Base-by-base conservation (phyloP, 345 rosid species). In the Pugionium cornutum region DNA sequence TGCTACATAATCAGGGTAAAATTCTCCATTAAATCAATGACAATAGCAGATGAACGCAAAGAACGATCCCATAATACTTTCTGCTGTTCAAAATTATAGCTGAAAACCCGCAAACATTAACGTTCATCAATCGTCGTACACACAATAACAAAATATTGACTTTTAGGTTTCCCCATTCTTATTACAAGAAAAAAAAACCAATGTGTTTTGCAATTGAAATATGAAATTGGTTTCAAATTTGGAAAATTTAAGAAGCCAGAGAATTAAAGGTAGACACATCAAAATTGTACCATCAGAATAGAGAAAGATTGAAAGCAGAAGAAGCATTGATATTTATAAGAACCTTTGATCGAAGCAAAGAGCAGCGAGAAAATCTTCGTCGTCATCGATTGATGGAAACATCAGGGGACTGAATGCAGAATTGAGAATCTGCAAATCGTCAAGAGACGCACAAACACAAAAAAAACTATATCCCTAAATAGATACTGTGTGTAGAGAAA, bases 281-380 rank as follows among this genome's bases (percentile, higher is more conserved):
- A 18, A 18, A 18, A 18, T 18, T 18, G 18, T 18, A 18, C 18
- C 0, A 18, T 18, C 18, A 18, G 18, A 18, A 18, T 18, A 18
- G 18, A 18, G 18, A 18, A 18, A 18, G 18, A 18, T 9, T 26
- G 35, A 30, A 51, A 43, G 30, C 1, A 43, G 51, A 11, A 4
- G 44, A 26, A 18, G 18, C 18, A 18, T 18, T 18, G 18, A 18
- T 18, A 18, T 18, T 18, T 18, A 18, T 18, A 18, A 18, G 18
- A 18, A 73, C 76, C 72, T 66, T 66, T 66, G 76, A 66, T 73
- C 76, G 32, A 73, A 73, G 40, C 72, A 58, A 45, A 58, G 56
- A 18, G 76, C 55, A 58, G 76, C 67, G 72, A 73, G 67, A 3
- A 73, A 30, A 31, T 64, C 70, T 7, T 66, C 62, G 18, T 58